Evolutionary conservation across 192 early-diverging fungal species (phyloP), one percentile per base, ranked within the genome.

Genomic region (Kappamyces sp.): DNA sequence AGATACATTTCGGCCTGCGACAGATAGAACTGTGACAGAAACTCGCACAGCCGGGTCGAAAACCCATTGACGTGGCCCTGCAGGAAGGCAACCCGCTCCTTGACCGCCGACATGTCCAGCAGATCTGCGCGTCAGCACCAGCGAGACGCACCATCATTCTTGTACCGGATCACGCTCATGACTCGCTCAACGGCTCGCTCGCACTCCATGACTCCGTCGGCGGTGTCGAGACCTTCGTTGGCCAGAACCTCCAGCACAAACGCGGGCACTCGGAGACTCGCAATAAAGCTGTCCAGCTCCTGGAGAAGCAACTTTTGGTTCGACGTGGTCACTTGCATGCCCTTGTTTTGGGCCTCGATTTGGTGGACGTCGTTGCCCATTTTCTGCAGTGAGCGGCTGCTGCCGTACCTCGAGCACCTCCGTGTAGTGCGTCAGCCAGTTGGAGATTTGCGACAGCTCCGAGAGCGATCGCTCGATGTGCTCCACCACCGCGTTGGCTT

Each of bases 351-450:
- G 12, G 84, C 73, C 72, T 96, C 92, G 55, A 98, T 95, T 57
- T 94, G 88, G 72, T 91, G 88, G 51, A 96, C 93, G 68, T 96
- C 91, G 68, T 88, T 83, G 34, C 89, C 93, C 88, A 96, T 94
- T 54, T 80, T 80, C 87, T 90, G 64, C n/a, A 47, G 33, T 50
- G 46, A 49, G 3, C 38, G 31, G 14, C 14, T 2, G 52, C 2
- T 15, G 59, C 3, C 65, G 69, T 74, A 87, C 89, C 60, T 96
- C 89, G 33, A 98, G 73, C 66, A 93, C 84, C 8, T 84, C 75
- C 11, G 86, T 84, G 68, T 96, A 98, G 33, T 89, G 78, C 30
- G 72, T 67, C 11, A 98, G 71, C 91, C 89, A 93, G 14, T 79
- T 80, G 53, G 96, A 89, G 79, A 96, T 91, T 49, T 77, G 73